Percentiles rank a stretch among this genome's conserved stretches.
phyloP scores from a whole-genome alignment of 495 filamentous ascomycete species.

The Bryoglossum gracile region DNA sequence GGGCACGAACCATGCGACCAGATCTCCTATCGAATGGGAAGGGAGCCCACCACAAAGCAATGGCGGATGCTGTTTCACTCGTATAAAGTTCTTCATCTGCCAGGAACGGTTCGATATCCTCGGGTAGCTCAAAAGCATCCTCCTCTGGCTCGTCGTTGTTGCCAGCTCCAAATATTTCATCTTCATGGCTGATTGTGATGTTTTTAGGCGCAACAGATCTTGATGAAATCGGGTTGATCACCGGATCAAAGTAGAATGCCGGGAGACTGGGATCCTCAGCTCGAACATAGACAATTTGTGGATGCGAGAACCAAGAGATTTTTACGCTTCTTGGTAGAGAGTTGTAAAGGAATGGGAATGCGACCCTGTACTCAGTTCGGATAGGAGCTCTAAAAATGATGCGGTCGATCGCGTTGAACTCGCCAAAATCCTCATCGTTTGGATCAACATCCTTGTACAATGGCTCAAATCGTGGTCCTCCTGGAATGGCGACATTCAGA shows the following conservation, averaged over 20 bases:
- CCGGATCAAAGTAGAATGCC: constrained; percentile 95
- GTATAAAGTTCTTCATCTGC: constrained; percentile 85
- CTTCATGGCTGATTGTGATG: constrained; percentile 84
- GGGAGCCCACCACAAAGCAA: constrained; percentile 96
- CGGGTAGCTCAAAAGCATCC: constrained; percentile 79
- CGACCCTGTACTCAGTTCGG: constrained; percentile 91
- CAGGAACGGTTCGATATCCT: constrained; percentile 78
- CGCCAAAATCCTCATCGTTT: constrained; percentile 98
- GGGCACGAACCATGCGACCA: constrained; percentile 94
- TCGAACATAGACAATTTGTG: constrained; percentile 84
- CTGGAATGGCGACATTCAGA: constrained; percentile 92
- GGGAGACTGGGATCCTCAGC: constrained; percentile 78
- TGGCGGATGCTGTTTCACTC: constrained; percentile 83
- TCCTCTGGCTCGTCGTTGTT: constrained; percentile 70
- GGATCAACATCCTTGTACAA: constrained; percentile 99
- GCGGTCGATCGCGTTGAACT: constrained; percentile 99
- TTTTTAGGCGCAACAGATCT: constrained; percentile 94
- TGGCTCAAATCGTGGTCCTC: constrained; percentile 94
- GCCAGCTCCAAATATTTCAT: constrained; percentile 83
- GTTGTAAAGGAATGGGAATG: constrained; percentile 93
- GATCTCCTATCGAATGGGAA: constrained; percentile 93
- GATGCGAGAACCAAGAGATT: constrained; percentile 87
- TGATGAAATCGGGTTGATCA: constrained; percentile 96
- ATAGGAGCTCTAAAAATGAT: constrained; percentile 98
- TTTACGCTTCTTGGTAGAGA: constrained; percentile 92